Evolutionary conservation across 140 eudicot species (phyloP).

Genomic region (Oenanthe javanica): DNA sequence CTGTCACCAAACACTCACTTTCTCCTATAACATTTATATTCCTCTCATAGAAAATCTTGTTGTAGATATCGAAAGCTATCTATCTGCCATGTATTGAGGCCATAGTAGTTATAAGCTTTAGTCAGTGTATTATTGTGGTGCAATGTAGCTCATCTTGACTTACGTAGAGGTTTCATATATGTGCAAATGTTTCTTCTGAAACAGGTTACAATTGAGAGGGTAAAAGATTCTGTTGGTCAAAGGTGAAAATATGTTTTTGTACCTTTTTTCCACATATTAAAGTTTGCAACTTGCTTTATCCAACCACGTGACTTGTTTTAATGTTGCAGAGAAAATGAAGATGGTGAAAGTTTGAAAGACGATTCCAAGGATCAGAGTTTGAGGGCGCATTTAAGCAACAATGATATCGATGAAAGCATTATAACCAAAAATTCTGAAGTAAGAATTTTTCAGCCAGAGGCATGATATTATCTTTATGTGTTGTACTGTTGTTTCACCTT

Average conservation of each 20-base stretch:
- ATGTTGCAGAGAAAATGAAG: constrained; percentile 47
- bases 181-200: constrained; percentile 9
- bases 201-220: constrained; percentile 72
- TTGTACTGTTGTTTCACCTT: not conserved
- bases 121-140: not conserved
- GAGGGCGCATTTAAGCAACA: constrained; percentile 39
- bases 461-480: not conserved
- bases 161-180: constrained; percentile 7
- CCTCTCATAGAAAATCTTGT: not conserved
- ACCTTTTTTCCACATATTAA: not conserved
- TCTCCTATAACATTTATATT: not conserved
- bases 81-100: not conserved
- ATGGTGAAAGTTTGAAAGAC: constrained; percentile 30
- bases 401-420: constrained; percentile 34
- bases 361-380: constrained; percentile 33
- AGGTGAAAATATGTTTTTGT: constrained; percentile 37
- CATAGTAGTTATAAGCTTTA: not conserved
- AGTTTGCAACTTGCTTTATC: constrained; percentile 6
- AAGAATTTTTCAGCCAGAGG: constrained; percentile 23
- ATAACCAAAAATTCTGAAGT: constrained; percentile 47
- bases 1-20: not conserved
- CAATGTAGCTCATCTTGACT: constrained; percentile 4
- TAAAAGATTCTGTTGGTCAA: constrained; percentile 61
- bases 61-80: not conserved
- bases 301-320: constrained; percentile 12